phyloP scores from a whole-genome alignment of 495 filamentous ascomycete genomes.

The Talaromyces liani region DNA sequence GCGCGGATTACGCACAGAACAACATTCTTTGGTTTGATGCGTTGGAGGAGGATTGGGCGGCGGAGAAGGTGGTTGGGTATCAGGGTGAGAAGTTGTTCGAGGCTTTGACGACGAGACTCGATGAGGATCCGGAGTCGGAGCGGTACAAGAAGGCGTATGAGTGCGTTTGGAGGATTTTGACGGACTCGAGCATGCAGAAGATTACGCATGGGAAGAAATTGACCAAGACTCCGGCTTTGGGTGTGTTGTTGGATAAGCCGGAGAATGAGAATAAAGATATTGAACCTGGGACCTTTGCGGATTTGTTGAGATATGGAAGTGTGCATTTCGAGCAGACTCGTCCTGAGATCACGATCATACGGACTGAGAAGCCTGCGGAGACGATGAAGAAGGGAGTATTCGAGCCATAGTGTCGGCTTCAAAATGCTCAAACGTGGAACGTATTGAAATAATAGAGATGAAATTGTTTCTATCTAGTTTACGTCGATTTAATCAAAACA shows the following conservation, averaged over 20 bases:
- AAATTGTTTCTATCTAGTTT: background rate
- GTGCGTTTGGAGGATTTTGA: constrained; percentile 5
- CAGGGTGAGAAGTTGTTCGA: constrained; percentile 6
- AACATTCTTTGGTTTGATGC: constrained; percentile 9
- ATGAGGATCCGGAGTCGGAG: constrained; percentile 8
- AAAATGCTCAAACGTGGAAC: too few species aligned
- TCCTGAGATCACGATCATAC: background rate
- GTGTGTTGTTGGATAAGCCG: constrained; percentile 7
- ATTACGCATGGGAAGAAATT: constrained; percentile 8
- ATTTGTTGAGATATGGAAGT: constrained; percentile 12
- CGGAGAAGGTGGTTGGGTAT: background rate
- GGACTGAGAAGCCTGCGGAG: background rate
- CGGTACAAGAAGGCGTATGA: constrained; percentile 8
- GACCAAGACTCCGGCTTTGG: constrained; percentile 4
- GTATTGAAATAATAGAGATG: background rate
- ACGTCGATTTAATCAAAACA: background rate
- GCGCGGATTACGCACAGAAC: constrained; percentile 7
- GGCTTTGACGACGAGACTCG: background rate
- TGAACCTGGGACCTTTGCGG: constrained; percentile 11
- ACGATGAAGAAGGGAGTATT: constrained; percentile 4
- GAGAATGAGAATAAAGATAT: constrained; percentile 10
- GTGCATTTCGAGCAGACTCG: constrained; percentile 12
- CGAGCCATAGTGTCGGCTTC: background rate
- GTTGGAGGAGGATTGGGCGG: constrained; percentile 7
- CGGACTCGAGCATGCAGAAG: constrained; percentile 9